phyloP scores from a whole-genome alignment of 306 rosid species.

The Castanea mollissima region DNA sequence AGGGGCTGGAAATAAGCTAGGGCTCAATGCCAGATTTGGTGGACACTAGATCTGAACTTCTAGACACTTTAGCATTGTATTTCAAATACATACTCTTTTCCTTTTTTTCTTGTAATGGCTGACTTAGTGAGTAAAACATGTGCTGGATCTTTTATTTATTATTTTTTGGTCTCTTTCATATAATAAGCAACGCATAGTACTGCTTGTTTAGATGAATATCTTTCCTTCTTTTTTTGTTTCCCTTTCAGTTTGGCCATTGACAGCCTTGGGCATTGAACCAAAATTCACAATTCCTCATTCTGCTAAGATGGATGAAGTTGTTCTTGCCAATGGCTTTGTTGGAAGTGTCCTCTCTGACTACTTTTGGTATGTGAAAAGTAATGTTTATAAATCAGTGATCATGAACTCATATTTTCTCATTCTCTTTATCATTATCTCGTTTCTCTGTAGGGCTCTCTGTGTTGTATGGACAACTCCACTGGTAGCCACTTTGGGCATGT shows the following conservation, averaged over 20 bases:
- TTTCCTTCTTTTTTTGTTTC: slow-evolving; percentile 8
- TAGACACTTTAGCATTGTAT: background rate
- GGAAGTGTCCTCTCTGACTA: slow-evolving; percentile 98
- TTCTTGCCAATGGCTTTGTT: slow-evolving; percentile 86
- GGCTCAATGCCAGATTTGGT: background rate
- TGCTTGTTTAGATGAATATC: background rate
- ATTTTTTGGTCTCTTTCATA: background rate
- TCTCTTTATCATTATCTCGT: slow-evolving; percentile 23
- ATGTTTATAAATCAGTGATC: slow-evolving; percentile 3
- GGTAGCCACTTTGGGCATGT: slow-evolving; percentile 98
- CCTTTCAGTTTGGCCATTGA: slow-evolving; percentile 82
- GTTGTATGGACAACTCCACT: slow-evolving; percentile 99
- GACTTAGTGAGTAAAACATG: background rate
- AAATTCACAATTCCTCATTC: slow-evolving; percentile 86
- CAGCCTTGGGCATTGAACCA: slow-evolving; percentile 94
- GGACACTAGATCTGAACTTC: background rate
- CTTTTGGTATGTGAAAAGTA: slow-evolving; percentile 61
- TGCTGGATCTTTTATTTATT: background rate
- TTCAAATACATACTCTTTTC: background rate
- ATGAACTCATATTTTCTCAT: background rate
- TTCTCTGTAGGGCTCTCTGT: slow-evolving; percentile 72
- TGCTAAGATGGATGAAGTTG: slow-evolving; percentile 74
- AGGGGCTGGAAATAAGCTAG: slow-evolving; percentile 4
- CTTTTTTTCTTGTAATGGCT: background rate
- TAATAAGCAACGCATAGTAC: background rate